Evolutionary conservation across 306 rosid species (phyloP).

Genomic region (Malus sieversii): DNA sequence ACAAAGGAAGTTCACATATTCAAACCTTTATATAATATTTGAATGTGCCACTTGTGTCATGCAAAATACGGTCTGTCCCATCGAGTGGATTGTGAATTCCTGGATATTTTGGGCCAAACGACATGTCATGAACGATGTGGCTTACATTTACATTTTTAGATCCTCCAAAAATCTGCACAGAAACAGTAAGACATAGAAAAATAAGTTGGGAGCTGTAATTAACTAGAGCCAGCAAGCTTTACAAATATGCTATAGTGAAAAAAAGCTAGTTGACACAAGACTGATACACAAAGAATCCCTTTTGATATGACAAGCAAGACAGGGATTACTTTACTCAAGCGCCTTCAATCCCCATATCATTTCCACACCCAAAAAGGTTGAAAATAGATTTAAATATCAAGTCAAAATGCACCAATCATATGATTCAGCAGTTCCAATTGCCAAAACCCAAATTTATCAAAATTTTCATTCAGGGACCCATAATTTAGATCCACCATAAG

Average conservation of each 20-base stretch:
- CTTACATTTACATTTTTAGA: slow-evolving; percentile 80
- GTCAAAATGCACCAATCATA: not conserved
- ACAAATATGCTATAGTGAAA: not conserved
- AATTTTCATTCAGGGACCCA: not conserved
- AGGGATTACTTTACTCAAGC: not conserved
- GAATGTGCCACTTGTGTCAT: slow-evolving; percentile 80
- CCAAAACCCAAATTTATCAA: not conserved
- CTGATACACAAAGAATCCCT: not conserved
- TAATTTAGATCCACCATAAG: not conserved
- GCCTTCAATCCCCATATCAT: not conserved
- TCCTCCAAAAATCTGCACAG: slow-evolving; percentile 81
- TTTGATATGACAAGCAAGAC: not conserved
- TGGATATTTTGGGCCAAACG: slow-evolving; percentile 98
- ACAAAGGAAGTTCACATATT: not conserved
- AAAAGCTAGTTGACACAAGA: not conserved
- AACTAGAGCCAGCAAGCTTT: not conserved
- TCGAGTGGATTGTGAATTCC: slow-evolving; percentile 98
- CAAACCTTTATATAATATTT: slow-evolving; percentile 94
- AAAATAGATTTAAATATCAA: not conserved
- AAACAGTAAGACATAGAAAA: slow-evolving; percentile 8
- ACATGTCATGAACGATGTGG: slow-evolving; percentile 82
- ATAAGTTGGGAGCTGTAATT: not conserved
- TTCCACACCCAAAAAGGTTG: not conserved
- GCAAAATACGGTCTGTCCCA: slow-evolving; percentile 63
- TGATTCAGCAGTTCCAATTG: not conserved